A percentile compares a stretch with the other conserved stretches of the same genome.
Conservation (phyloP, 202 grass and related monocot genomes). For the Musa balbisiana region DNA sequence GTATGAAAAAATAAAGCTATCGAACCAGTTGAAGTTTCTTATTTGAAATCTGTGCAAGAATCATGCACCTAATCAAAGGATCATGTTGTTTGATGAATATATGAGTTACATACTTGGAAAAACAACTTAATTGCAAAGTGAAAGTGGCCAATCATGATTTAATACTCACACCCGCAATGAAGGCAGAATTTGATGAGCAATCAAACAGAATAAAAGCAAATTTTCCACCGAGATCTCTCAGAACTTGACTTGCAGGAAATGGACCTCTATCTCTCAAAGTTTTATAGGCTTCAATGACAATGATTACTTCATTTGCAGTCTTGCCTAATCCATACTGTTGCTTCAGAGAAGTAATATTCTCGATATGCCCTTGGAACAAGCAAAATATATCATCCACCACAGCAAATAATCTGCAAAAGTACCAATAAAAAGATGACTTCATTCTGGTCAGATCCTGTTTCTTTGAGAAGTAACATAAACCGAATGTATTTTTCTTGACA, state of each 20-base stretch:
- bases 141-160: too few relatives aligned
- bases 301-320: constrained; percentile 1
- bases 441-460: background rate
- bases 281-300: constrained; percentile 3
- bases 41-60: too few relatives aligned
- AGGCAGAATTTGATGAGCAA: background rate
- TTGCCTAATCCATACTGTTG: background rate
- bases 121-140: too few relatives aligned
- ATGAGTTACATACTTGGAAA: too few relatives aligned
- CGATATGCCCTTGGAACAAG: constrained; percentile 2
- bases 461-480: background rate
- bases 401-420: background rate
- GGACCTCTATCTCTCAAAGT: constrained; percentile 2
- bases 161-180: background rate
- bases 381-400: background rate
- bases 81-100: too few relatives aligned
- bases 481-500: constrained; percentile 14
- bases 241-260: constrained; percentile 1
- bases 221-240: constrained; percentile 10
- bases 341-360: background rate
- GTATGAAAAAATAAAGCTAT: too few relatives aligned
- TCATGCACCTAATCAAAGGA: too few relatives aligned
- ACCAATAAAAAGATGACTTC: background rate
- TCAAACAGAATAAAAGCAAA: constrained; percentile 7
- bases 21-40: too few relatives aligned